These are phyloP conservation scores for Gremmenia infestans DNA, from an alignment of 2,329 filamentous ascomycete species.

Conservation along the genomic window DNA sequence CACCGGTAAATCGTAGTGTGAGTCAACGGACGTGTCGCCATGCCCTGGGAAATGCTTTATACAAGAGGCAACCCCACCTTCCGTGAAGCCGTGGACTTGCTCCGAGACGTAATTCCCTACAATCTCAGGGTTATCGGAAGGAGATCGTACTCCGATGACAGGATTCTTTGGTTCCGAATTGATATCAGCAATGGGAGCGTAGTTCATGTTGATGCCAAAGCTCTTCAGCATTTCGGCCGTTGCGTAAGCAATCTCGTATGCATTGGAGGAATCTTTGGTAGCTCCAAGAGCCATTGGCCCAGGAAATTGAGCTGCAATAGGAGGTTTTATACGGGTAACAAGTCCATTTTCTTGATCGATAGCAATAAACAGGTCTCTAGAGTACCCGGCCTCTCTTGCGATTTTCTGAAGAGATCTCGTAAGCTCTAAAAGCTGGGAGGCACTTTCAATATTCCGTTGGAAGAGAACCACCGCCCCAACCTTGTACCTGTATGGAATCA, in stretches of 20 bases:
- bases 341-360: conserved; percentile 43
- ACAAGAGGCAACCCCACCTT: conserved; percentile 37
- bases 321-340: conserved; percentile 37
- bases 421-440: conserved; percentile 35
- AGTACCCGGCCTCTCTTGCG: conserved; percentile 35
- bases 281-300: conserved; percentile 41
- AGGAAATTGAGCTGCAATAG: conserved; percentile 37
- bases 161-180: conserved; percentile 41
- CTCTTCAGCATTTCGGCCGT: conserved; percentile 36
- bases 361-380: conserved; percentile 38
- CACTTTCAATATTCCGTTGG: conserved; percentile 36
- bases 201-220: conserved; percentile 42
- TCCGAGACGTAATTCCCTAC: conserved; percentile 39
- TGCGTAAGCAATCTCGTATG: conserved; percentile 32
- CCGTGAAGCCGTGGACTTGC: conserved; percentile 34
- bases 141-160: conserved; percentile 39
- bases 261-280: conserved; percentile 32
- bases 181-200: conserved; percentile 40
- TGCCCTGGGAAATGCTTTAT: conserved; percentile 43
- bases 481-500: conserved; percentile 24
- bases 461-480: conserved; percentile 40
- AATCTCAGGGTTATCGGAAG: conserved; percentile 37
- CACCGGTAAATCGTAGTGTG: conserved; percentile 38
- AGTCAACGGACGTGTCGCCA: conserved; percentile 40
- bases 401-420: conserved; percentile 35